phyloP scores from a whole-genome alignment of 1,139 yeast species.

The Candida glucosophila region DNA sequence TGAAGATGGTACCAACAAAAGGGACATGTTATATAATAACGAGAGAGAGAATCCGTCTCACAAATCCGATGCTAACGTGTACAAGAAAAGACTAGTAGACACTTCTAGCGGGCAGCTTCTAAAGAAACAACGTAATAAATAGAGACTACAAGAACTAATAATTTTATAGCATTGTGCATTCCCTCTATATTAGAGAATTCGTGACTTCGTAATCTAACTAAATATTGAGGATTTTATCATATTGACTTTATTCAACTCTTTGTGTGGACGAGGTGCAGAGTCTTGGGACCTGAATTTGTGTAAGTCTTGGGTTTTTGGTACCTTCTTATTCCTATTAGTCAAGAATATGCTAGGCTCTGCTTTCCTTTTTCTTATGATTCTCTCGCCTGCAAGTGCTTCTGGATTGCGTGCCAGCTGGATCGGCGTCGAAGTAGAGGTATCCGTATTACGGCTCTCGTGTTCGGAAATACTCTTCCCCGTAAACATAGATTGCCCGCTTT shows the following conservation, averaged over 20 bases:
- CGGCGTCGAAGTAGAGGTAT: too few relatives aligned
- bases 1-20: conserved; percentile 23
- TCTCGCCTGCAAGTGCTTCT: too few relatives aligned
- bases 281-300: neutral
- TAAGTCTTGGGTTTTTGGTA: neutral
- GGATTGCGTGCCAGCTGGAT: too few relatives aligned
- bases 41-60: conserved; percentile 17
- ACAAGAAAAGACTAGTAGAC: conserved; percentile 18
- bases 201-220: conserved; percentile 7
- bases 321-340: conserved; percentile 4
- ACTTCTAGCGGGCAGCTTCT: conserved; percentile 19
- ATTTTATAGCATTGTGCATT: too few relatives aligned
- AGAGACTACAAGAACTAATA: too few relatives aligned
- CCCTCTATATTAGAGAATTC: conserved; percentile 1
- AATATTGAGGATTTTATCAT: conserved; percentile 24
- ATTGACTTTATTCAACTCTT: conserved; percentile 4
- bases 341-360: conserved; percentile 17
- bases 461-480: too few relatives aligned
- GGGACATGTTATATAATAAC: conserved; percentile 11
- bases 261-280: neutral
- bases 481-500: too few relatives aligned
- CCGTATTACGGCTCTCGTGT: too few relatives aligned
- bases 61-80: conserved; percentile 14
- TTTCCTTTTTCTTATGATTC: conserved; percentile 8
- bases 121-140: conserved; percentile 13